phyloP scores from a whole-genome alignment of 106 monocot genomes.

The Gastrodia elata region DNA sequence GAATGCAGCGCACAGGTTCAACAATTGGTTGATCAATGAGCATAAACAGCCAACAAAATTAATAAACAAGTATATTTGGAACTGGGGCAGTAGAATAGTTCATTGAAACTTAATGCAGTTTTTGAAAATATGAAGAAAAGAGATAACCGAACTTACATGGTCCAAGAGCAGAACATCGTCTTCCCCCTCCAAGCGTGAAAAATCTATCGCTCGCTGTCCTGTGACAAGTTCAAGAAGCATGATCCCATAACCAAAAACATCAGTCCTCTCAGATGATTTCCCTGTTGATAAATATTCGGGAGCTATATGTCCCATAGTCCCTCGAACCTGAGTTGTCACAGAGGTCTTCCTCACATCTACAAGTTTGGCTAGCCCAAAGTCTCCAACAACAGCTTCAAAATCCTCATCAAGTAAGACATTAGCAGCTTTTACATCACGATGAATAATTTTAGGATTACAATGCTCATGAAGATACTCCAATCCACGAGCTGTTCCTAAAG shows the following conservation, averaged over 20 bases:
- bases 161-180: constrained; percentile 93
- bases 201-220: constrained; percentile 88
- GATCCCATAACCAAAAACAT: constrained; percentile 73
- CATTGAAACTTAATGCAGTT: background rate
- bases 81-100: background rate
- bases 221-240: constrained; percentile 75
- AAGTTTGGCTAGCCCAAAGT: constrained; percentile 64
- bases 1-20: too few relatives aligned
- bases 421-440: constrained; percentile 80
- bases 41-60: too few relatives aligned
- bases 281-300: constrained; percentile 73
- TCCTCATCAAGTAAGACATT: constrained; percentile 68
- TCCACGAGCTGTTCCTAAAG: constrained; percentile 87
- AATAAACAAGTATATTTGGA: background rate
- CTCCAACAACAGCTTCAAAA: constrained; percentile 76
- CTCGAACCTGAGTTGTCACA: constrained; percentile 71
- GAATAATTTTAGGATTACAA: constrained; percentile 75
- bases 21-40: too few relatives aligned
- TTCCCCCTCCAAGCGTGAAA: constrained; percentile 80
- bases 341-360: constrained; percentile 68
- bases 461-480: constrained; percentile 85
- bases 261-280: constrained; percentile 65
- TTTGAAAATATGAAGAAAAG: background rate
- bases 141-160: constrained; percentile 53
- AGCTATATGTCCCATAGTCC: constrained; percentile 79